Percentiles rank a stretch among this genome's conserved stretches.
These are phyloP conservation scores for Pseudozyma sp. DNA, from an alignment of 1,284 basidiomycete genomes.

Conservation along the genomic window DNA sequence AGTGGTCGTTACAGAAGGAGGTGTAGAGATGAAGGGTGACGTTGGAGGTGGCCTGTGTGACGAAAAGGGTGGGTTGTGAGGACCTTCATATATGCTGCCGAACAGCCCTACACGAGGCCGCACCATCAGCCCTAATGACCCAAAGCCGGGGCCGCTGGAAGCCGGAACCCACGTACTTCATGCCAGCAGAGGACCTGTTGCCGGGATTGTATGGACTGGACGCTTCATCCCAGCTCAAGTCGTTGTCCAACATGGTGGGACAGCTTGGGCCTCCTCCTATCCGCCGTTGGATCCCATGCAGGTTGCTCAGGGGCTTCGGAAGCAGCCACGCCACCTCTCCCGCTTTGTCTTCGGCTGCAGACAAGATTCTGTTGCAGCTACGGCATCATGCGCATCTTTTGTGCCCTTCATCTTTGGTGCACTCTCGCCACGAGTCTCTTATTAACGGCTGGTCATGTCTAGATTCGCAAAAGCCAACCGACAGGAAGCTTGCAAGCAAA, in stretches of 20 bases:
- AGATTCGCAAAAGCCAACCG: too few relatives aligned
- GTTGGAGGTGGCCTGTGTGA: not conserved
- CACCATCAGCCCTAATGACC: not conserved
- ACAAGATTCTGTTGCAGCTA: not conserved
- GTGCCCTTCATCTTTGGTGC: too few relatives aligned
- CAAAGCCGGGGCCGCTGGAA: too few relatives aligned
- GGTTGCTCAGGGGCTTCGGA: slow-evolving; percentile 31
- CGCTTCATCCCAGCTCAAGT: not conserved
- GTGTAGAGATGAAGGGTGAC: not conserved
- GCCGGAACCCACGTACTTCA: too few relatives aligned
- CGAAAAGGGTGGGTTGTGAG: not conserved
- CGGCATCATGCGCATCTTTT: not conserved
- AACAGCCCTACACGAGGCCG: not conserved
- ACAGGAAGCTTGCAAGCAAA: too few relatives aligned
- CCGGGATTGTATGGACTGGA: not conserved
- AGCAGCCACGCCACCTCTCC: not conserved
- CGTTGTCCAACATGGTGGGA: slow-evolving; percentile 10
- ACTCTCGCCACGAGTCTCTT: too few relatives aligned
- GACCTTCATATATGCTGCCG: slow-evolving; percentile 6
- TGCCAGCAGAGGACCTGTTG: not conserved
- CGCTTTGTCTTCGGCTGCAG: not conserved
- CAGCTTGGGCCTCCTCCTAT: slow-evolving; percentile 31
- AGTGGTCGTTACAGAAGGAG: not conserved
- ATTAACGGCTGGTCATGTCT: too few relatives aligned
- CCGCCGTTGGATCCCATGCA: slow-evolving; percentile 17